A percentile compares a stretch with the other conserved stretches of the same genome.
Conservation (phyloP, 495 filamentous ascomycete species). For the Hyaloscypha finlandica region DNA sequence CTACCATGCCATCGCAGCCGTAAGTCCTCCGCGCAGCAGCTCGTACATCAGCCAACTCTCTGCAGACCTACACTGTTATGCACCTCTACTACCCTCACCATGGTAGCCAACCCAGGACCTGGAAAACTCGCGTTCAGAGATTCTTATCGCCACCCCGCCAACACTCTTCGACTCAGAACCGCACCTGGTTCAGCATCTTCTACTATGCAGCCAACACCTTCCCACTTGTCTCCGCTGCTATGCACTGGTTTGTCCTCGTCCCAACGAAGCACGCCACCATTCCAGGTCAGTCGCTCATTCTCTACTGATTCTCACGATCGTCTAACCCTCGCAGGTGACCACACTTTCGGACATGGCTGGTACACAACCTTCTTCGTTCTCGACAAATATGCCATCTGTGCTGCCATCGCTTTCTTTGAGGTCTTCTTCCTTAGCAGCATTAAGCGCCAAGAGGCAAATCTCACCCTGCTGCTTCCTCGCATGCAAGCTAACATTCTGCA, state of each 20-base stretch:
- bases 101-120: slow-evolving; percentile 34
- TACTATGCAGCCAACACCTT: slow-evolving; percentile 48
- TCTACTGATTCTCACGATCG: background rate
- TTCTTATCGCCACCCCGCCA: slow-evolving; percentile 43
- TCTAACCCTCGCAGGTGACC: slow-evolving; percentile 2
- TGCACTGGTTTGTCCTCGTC: slow-evolving; percentile 47
- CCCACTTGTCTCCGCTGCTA: slow-evolving; percentile 44
- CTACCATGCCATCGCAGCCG: slow-evolving; percentile 47
- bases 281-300: slow-evolving; percentile 14
- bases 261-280: slow-evolving; percentile 27
- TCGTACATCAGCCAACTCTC: slow-evolving; percentile 4
- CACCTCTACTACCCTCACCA: slow-evolving; percentile 46
- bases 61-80: slow-evolving; percentile 49
- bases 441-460: slow-evolving; percentile 46
- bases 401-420: slow-evolving; percentile 47
- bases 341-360: slow-evolving; percentile 22
- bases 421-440: slow-evolving; percentile 51
- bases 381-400: slow-evolving; percentile 44
- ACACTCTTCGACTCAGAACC: slow-evolving; percentile 37
- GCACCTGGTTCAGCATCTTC: slow-evolving; percentile 49
- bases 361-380: slow-evolving; percentile 42
- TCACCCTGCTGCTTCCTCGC: background rate
- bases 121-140: slow-evolving; percentile 31
- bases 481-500: slow-evolving; percentile 6
- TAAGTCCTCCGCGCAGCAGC: slow-evolving; percentile 29